Conservation (phyloP, 2,329 filamentous ascomycete species). For the Ampelomyces quisqualis region DNA sequence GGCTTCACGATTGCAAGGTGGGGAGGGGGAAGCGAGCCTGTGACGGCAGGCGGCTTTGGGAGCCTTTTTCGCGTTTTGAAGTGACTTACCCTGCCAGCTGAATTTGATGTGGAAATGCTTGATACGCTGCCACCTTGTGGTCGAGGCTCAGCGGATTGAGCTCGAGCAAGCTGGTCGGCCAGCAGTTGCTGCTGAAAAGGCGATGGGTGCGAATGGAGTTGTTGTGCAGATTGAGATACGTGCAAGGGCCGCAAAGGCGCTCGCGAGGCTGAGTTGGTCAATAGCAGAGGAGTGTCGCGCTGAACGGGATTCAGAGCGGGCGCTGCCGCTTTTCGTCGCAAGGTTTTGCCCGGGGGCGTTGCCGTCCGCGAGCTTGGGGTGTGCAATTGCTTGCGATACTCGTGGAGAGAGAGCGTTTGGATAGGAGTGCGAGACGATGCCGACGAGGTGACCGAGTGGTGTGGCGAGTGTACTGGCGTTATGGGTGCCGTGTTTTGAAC, state of each 20-base stretch:
- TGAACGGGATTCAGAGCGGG: constrained; percentile 35
- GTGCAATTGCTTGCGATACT: constrained; percentile 44
- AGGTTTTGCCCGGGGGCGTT: constrained; percentile 35
- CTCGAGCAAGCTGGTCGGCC: constrained; percentile 23
- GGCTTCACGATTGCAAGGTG: constrained; percentile 22
- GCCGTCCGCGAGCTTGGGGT: constrained; percentile 33
- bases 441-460: constrained; percentile 39
- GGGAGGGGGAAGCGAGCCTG: constrained; percentile 11
- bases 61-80: constrained; percentile 41
- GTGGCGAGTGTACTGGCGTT: constrained; percentile 42
- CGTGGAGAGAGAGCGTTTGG: constrained; percentile 42
- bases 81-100: constrained; percentile 27
- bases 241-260: constrained; percentile 26
- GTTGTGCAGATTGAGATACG: constrained; percentile 34
- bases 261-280: constrained; percentile 12
- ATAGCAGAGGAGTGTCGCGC: constrained; percentile 23
- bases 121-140: constrained; percentile 19
- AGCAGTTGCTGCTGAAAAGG: constrained; percentile 20
- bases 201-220: constrained; percentile 19
- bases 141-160: constrained; percentile 33
- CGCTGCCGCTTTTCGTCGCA: constrained; percentile 43
- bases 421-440: constrained; percentile 35
- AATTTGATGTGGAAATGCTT: constrained; percentile 13
- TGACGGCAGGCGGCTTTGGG: constrained; percentile 30
- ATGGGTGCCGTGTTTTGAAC: constrained; percentile 18